Evolutionary conservation across 495 filamentous ascomycete species (phyloP).

Genomic region (Podospora tetraspora): DNA sequence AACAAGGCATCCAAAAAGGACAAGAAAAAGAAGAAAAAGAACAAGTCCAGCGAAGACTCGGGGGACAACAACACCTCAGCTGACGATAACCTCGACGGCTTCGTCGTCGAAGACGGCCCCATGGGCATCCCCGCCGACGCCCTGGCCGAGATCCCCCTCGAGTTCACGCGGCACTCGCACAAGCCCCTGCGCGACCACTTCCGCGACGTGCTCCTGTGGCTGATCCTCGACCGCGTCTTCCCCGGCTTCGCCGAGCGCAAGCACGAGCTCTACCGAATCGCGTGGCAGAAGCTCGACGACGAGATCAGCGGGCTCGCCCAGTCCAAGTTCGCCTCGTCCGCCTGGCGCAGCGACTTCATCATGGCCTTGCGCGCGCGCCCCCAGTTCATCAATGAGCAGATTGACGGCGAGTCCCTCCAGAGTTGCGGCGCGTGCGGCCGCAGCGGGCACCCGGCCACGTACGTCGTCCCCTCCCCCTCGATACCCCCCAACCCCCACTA

Average conservation of each 20-base stretch:
- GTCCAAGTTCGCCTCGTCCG: constrained; percentile 67
- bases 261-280: constrained; percentile 61
- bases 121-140: constrained; percentile 55
- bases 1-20: constrained; percentile 13
- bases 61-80: background rate
- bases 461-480: background rate
- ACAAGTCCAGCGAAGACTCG: constrained; percentile 31
- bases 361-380: constrained; percentile 64
- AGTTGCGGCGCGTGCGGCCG: constrained; percentile 76
- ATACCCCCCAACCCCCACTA: background rate
- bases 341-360: constrained; percentile 65
- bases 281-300: constrained; percentile 70
- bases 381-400: constrained; percentile 22
- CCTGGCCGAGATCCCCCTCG: constrained; percentile 54
- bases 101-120: constrained; percentile 63
- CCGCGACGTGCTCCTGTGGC: constrained; percentile 73
- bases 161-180: constrained; percentile 62
- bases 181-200: constrained; percentile 73
- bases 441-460: constrained; percentile 58
- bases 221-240: constrained; percentile 67
- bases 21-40: background rate
- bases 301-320: constrained; percentile 62
- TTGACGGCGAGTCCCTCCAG: constrained; percentile 32
- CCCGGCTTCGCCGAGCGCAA: constrained; percentile 57
- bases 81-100: constrained; percentile 65